Conservation (phyloP, 495 filamentous ascomycete genomes). For the Parathielavia hyrcaniae region DNA sequence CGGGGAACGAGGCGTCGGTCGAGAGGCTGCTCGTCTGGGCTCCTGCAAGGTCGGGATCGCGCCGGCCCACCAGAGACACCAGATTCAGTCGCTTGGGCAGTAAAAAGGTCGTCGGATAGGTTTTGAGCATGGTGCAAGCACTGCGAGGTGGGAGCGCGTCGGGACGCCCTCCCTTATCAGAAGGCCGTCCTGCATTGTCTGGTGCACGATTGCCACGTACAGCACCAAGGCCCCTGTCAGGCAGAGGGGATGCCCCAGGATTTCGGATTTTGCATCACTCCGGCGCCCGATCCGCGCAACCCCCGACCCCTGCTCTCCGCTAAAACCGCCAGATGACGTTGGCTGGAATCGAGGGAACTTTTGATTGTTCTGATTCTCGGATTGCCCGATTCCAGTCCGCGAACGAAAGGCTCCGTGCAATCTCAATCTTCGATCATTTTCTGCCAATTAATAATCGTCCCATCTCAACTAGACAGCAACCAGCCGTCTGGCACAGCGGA, state of each 20-base stretch:
- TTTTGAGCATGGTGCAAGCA: conserved; percentile 31
- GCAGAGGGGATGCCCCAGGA: background rate
- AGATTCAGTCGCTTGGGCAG: conserved; percentile 28
- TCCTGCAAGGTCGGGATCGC: conserved; percentile 4
- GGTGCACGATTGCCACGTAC: conserved; percentile 1
- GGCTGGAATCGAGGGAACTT: background rate
- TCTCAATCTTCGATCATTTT: background rate
- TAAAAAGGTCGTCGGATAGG: conserved; percentile 18
- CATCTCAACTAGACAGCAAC: background rate
- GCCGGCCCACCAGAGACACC: conserved; percentile 8
- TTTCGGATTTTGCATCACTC: conserved; percentile 29
- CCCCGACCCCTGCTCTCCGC: background rate
- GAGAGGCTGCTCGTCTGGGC: conserved; percentile 30
- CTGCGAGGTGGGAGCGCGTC: conserved; percentile 4
- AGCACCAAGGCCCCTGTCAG: background rate
- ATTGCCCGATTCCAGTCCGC: background rate
- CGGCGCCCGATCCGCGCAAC: conserved; percentile 17
- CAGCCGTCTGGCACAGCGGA: background rate
- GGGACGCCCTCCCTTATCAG: conserved; percentile 22
- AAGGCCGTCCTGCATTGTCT: conserved; percentile 9
- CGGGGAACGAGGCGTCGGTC: conserved; percentile 28
- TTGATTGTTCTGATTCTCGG: background rate
- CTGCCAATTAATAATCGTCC: background rate
- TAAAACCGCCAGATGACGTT: conserved; percentile 10
- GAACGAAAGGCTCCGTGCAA: background rate